Percentiles rank a stretch among this genome's conserved stretches.
Conservation (phyloP, 768 basidiomycete species). For the Pisolithus sp. region DNA sequence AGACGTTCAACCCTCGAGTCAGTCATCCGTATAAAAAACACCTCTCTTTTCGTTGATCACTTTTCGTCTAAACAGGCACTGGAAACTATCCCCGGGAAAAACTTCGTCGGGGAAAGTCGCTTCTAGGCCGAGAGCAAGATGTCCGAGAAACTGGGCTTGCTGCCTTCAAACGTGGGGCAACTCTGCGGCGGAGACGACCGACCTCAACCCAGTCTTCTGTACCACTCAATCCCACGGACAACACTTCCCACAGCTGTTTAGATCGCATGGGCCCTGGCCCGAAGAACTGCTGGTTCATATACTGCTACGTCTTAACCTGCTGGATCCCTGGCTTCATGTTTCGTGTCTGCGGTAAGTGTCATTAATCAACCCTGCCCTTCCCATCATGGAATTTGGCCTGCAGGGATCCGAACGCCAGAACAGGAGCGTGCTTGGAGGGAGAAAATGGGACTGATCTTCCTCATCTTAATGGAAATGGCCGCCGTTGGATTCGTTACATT, state of each 20-base stretch:
- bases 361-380: not conserved
- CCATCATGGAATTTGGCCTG: slow-evolving; percentile 7
- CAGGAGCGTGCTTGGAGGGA: slow-evolving; percentile 97
- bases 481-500: slow-evolving; percentile 97
- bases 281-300: slow-evolving; percentile 92
- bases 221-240: slow-evolving; percentile 30
- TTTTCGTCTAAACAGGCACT: slow-evolving; percentile 43
- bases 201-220: slow-evolving; percentile 36
- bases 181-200: slow-evolving; percentile 64
- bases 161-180: slow-evolving; percentile 83
- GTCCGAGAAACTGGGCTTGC: slow-evolving; percentile 86
- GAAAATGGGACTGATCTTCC: slow-evolving; percentile 86
- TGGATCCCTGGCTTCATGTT: slow-evolving; percentile 78
- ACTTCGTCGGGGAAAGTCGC: slow-evolving; percentile 80
- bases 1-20: slow-evolving; percentile 78
- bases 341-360: slow-evolving; percentile 64
- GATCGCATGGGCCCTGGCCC: slow-evolving; percentile 80
- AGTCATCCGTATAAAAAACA: slow-evolving; percentile 28
- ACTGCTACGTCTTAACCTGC: slow-evolving; percentile 79
- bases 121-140: slow-evolving; percentile 88
- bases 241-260: slow-evolving; percentile 47
- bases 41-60: slow-evolving; percentile 1
- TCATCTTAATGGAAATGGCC: slow-evolving; percentile 83
- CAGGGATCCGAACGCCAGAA: slow-evolving; percentile 86
- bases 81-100: slow-evolving; percentile 63